Conservation (phyloP, 495 filamentous ascomycete species). For the Penicillium cosmopolitanum region DNA sequence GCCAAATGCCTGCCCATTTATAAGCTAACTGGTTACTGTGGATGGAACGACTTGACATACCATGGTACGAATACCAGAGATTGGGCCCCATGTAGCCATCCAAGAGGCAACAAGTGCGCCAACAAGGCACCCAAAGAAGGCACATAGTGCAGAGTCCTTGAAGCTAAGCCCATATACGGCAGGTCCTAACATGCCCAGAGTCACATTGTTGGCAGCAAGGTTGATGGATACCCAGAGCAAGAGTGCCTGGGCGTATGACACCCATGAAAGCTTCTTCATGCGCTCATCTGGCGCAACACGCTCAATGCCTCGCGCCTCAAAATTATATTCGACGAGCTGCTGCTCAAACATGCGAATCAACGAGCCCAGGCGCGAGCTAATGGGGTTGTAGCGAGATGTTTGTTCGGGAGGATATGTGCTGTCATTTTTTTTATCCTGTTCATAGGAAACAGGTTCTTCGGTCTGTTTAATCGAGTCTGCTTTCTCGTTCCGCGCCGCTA, state of each 20-base stretch:
- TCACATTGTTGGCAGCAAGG: constrained; percentile 75
- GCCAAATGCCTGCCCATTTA: constrained; percentile 57
- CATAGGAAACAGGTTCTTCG: constrained; percentile 10
- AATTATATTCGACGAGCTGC: constrained; percentile 53
- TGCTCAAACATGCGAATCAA: constrained; percentile 43
- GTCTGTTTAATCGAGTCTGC: constrained; percentile 15
- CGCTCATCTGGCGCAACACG: constrained; percentile 67
- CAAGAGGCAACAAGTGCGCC: constrained; percentile 65
- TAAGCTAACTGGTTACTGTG: constrained; percentile 14
- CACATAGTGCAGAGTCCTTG: constrained; percentile 64
- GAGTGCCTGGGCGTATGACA: constrained; percentile 64
- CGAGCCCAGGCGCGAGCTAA: constrained; percentile 35
- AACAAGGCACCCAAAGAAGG: constrained; percentile 64
- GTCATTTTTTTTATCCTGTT: constrained; percentile 24
- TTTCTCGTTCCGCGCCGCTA: constrained; percentile 35
- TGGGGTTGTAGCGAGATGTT: constrained; percentile 21
- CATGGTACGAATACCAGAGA: constrained; percentile 72
- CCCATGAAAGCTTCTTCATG: constrained; percentile 54
- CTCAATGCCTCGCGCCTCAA: constrained; percentile 77
- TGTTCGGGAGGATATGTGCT: constrained; percentile 18
- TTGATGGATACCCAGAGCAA: constrained; percentile 79
- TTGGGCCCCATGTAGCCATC: constrained; percentile 73
- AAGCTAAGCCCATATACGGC: constrained; percentile 71
- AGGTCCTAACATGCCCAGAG: constrained; percentile 73
- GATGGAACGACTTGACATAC: constrained; percentile 28